Base-by-base conservation (phyloP, 2,329 filamentous ascomycete genomes). In the Chrysoporthe austroafricana region DNA sequence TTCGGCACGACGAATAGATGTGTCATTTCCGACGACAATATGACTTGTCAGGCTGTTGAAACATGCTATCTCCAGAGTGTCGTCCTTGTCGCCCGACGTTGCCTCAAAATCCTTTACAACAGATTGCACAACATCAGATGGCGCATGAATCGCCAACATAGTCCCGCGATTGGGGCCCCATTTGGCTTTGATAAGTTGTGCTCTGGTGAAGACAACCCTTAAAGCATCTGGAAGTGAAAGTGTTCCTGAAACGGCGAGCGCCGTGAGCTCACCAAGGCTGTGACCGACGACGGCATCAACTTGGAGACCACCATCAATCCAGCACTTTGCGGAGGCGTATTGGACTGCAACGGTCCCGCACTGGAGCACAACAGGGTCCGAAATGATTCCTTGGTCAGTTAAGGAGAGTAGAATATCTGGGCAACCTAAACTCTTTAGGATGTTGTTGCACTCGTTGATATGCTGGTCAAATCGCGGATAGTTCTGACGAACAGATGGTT, bases 261-360 rank as follows among this genome's bases (percentile, higher is more conserved):
- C 77, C 0, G 76, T 77, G 1, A 79, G 63, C 64, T 79, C 73
- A 14, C 78, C 78, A 63, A 80, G 73, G 70, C 76, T 78, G 68
- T 79, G 78, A 0, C 78, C 78, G 14, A 81, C 66, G 9, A 80
- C 62, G 1, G 74, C 73, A 3, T 71, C 70, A 0, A 78, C 71
- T 14, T 74, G 39, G 0, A 80, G 43, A 42, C 74, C 72, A 70
- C 70, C 69, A 44, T 76, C 71, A 36, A 76, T 75, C 79, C 80
- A 81, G 4, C 70, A 56, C 5, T 18, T 9, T 4, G 58, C 58
- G 6, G 11, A 61, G 4, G 58, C 34, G 58, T 61, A 61, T 14
- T 61, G 58, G 5, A 61, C 58, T 16, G 58, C 58, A 26, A 61
- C 32, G 8, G 42, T 56, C 8, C 52, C 52, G 9, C 18, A 26